Conservation (phyloP, 768 basidiomycete species). For the Collybia mongolica region DNA sequence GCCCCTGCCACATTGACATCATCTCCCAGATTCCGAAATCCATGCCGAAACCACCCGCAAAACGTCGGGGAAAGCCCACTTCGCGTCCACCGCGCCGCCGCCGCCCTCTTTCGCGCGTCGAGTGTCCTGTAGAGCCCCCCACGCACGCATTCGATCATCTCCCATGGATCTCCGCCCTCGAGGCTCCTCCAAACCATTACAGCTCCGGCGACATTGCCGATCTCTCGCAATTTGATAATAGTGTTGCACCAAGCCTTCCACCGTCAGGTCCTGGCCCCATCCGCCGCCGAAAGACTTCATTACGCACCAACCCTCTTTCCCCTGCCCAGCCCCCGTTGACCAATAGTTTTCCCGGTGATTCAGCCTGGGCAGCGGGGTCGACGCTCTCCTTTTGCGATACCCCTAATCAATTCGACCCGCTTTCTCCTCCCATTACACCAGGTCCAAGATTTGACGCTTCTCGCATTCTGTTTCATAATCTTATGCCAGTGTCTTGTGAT, state of each 20-base stretch:
- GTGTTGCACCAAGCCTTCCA: conserved; percentile 22
- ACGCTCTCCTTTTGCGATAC: conserved; percentile 13
- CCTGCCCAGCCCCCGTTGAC: conserved; percentile 23
- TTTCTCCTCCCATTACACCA: conserved; percentile 26
- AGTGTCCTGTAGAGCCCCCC: conserved; percentile 28
- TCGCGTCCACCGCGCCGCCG: conserved; percentile 24
- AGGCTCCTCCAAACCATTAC: conserved; percentile 39
- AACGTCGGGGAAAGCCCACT: conserved; percentile 32
- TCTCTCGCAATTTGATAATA: conserved; percentile 49
- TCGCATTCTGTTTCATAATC: conserved; percentile 51
- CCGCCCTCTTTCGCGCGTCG: conserved; percentile 25
- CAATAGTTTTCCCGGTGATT: neutral
- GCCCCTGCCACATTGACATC: neutral
- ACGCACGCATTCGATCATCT: conserved; percentile 55
- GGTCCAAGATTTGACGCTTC: conserved; percentile 43
- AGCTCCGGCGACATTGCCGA: conserved; percentile 60
- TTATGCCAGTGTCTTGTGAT: conserved; percentile 60
- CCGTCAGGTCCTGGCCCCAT: conserved; percentile 48
- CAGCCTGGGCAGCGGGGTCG: conserved; percentile 1
- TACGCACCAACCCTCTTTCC: conserved; percentile 42
- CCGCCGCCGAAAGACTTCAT: conserved; percentile 54
- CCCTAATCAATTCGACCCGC: conserved; percentile 12
- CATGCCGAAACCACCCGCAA: conserved; percentile 30
- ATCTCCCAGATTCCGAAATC: conserved; percentile 10
- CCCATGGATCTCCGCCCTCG: conserved; percentile 66